Percentiles rank a stretch among this genome's conserved stretches.
phyloP scores from a whole-genome alignment of 2,329 filamentous ascomycete species.

The Diaporthe velutina region DNA sequence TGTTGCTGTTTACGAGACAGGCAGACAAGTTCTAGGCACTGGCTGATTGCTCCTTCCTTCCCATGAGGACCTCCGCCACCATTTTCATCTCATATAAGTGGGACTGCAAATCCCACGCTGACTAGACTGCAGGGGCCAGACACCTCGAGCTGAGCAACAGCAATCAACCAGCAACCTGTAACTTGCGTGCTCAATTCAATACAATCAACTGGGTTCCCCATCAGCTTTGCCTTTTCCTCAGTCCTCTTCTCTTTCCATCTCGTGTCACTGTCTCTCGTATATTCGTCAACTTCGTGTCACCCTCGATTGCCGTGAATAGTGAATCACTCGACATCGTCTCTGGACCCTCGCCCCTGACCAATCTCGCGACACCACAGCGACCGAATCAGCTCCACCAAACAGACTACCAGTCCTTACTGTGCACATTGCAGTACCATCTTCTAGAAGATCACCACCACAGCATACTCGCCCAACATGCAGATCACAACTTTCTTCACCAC shows the following conservation, averaged over 20 bases:
- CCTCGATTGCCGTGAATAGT: neutral
- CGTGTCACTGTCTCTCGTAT: neutral
- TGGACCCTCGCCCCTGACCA: neutral
- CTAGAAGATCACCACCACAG: conserved; percentile 1
- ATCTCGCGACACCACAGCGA: neutral
- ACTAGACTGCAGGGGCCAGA: conserved; percentile 17
- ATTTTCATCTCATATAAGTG: conserved; percentile 32
- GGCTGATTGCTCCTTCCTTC: neutral
- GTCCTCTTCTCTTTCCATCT: neutral
- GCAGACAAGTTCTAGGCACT: conserved; percentile 15
- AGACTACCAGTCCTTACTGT: neutral
- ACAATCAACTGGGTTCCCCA: conserved; percentile 5
- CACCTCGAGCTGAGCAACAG: conserved; percentile 5
- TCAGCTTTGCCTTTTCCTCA: neutral
- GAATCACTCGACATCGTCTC: neutral
- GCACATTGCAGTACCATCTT: neutral
- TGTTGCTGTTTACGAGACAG: conserved; percentile 7
- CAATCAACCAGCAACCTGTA: conserved; percentile 11
- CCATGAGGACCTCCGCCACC: conserved; percentile 22
- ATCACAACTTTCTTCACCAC: conserved; percentile 24
- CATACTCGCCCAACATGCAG: conserved; percentile 34
- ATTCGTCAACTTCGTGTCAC: neutral
- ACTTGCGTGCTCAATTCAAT: neutral
- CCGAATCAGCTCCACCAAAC: neutral
- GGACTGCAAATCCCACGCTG: conserved; percentile 24